phyloP scores from a whole-genome alignment of 305 asterid genomes.

The Solanum hybrid region DNA sequence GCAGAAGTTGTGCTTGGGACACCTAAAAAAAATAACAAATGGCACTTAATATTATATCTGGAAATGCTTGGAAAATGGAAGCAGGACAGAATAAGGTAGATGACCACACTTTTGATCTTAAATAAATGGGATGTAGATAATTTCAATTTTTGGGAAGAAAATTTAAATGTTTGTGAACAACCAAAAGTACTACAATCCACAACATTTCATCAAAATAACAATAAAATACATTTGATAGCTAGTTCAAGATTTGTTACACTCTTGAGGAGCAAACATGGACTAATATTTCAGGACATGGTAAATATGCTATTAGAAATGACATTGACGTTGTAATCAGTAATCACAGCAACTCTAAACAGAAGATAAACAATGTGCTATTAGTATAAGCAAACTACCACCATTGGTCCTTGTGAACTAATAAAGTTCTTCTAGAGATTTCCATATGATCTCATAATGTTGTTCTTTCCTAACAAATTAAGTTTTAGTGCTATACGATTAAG shows the following conservation, averaged over 20 bases:
- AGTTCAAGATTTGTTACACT: background rate
- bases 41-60: background rate
- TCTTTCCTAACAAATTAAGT: background rate
- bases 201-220: background rate
- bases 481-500: background rate
- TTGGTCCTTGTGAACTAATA: background rate
- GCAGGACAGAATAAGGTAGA: background rate
- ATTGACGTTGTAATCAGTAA: background rate
- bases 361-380: background rate
- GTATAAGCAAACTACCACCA: background rate
- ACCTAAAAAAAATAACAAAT: slow-evolving; percentile 20
- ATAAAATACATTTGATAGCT: background rate
- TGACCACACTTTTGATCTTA: background rate
- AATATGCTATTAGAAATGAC: background rate
- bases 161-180: background rate
- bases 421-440: background rate
- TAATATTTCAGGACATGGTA: background rate
- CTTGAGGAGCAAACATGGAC: background rate
- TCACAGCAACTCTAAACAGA: background rate
- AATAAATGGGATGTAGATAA: background rate
- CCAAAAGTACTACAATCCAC: background rate
- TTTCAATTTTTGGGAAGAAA: background rate
- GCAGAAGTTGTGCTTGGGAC: slow-evolving; percentile 37
- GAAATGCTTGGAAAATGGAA: background rate
- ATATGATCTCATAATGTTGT: background rate